A percentile compares a stretch with the other conserved stretches of the same genome.
Evolutionary conservation across 2,329 filamentous ascomycete genomes (phyloP).

Genomic region (Parascedosporium putredinis): DNA sequence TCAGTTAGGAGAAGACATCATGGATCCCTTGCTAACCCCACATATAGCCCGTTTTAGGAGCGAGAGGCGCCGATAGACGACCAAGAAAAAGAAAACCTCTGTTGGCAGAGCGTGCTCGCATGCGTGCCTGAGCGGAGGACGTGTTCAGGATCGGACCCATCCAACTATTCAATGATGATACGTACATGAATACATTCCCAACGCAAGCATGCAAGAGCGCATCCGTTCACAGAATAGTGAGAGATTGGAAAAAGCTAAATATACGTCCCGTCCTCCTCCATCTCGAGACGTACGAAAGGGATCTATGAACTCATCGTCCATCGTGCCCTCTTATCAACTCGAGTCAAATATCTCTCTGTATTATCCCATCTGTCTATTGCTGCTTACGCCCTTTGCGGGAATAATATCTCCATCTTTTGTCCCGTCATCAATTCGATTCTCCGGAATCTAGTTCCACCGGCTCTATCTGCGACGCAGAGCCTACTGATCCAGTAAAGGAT

Average conservation of each 20-base stretch:
- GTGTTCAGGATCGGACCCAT: no score
- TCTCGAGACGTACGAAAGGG: neutral
- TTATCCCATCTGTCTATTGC: neutral
- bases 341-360: neutral
- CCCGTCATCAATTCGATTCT: neutral
- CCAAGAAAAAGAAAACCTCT: neutral
- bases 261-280: neutral
- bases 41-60: neutral
- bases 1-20: slow-evolving; percentile 1
- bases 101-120: neutral
- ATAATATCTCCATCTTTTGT: neutral
- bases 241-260: neutral
- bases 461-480: neutral
- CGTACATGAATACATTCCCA: no score
- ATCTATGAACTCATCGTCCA: neutral
- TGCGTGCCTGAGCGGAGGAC: no score
- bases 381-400: no score
- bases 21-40: neutral
- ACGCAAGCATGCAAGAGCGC: no score
- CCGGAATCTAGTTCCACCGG: neutral
- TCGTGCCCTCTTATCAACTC: neutral
- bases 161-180: neutral
- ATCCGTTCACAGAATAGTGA: no score
- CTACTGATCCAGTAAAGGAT: neutral
- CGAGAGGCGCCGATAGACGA: neutral